These are phyloP conservation scores for Aspergillus bombycis DNA, from an alignment of 2,329 filamentous ascomycete genomes.

Conservation along the genomic window DNA sequence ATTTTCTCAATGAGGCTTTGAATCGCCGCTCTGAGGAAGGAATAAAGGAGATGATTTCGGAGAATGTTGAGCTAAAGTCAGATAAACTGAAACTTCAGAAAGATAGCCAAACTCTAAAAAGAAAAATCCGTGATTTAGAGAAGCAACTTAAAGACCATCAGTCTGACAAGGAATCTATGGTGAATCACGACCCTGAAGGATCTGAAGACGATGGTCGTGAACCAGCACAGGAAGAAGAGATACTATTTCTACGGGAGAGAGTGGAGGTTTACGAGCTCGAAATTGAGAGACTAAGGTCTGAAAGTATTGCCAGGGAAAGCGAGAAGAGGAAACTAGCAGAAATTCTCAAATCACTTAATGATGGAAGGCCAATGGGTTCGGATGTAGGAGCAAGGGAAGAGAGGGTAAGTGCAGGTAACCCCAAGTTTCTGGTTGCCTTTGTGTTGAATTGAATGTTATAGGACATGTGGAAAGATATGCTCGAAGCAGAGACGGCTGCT, in stretches of 20 bases:
- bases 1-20: constrained; percentile 91
- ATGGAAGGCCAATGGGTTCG: constrained; percentile 53
- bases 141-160: constrained; percentile 68
- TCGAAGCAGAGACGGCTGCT: constrained; percentile 87
- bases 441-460: constrained; percentile 38
- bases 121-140: constrained; percentile 83
- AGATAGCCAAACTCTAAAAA: constrained; percentile 81
- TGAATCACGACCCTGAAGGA: constrained; percentile 45
- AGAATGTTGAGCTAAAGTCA: constrained; percentile 94
- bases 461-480: constrained; percentile 92
- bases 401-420: constrained; percentile 39
- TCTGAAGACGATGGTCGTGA: constrained; percentile 53
- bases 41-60: constrained; percentile 96
- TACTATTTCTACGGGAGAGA: constrained; percentile 80
- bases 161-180: constrained; percentile 48
- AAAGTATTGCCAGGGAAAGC: constrained; percentile 75
- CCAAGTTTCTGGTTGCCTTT: neutral
- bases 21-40: constrained; percentile 94
- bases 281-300: constrained; percentile 78
- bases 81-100: constrained; percentile 85
- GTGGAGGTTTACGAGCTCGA: constrained; percentile 82
- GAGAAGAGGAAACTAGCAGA: constrained; percentile 88
- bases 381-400: constrained; percentile 53
- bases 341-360: constrained; percentile 69
- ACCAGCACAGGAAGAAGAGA: constrained; percentile 74